Conservation (phyloP, 83 land plant species). For the Picea mariana region DNA sequence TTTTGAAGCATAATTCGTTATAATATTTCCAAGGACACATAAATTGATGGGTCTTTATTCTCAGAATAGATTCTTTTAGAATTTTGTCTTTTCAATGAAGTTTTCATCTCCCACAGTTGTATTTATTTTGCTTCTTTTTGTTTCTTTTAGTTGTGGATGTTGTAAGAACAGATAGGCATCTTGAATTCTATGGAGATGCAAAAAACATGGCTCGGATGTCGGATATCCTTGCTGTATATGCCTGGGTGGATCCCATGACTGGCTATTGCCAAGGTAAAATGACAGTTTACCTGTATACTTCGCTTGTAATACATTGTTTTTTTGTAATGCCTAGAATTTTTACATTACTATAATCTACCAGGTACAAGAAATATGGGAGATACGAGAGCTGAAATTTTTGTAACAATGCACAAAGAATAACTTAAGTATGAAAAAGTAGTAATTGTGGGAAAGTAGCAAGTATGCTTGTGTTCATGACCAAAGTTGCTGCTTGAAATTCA, state of each 20-base stretch:
- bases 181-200: slow-evolving; percentile 80
- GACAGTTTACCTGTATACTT: not conserved
- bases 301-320: not conserved
- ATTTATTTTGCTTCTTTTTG: slow-evolving; percentile 14
- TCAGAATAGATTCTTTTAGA: not conserved
- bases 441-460: too few relatives aligned
- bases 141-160: slow-evolving; percentile 76
- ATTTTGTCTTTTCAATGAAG: not conserved
- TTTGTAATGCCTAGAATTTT: not conserved
- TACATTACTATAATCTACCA: not conserved
- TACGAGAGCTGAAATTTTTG: too few relatives aligned
- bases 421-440: too few relatives aligned
- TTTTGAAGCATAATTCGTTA: not conserved
- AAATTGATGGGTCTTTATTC: not conserved
- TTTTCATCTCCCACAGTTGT: not conserved
- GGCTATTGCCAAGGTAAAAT: slow-evolving; percentile 90
- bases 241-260: slow-evolving; percentile 93
- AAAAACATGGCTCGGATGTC: slow-evolving; percentile 93
- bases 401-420: too few relatives aligned
- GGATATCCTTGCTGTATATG: slow-evolving; percentile 95
- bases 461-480: too few relatives aligned
- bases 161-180: slow-evolving; percentile 92
- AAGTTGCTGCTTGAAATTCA: too few relatives aligned
- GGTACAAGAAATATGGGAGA: too few relatives aligned
- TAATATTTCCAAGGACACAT: not conserved